A percentile compares a stretch with the other conserved stretches of the same genome.
phyloP scores from a whole-genome alignment of 306 rosid species.

The Gastrolobium villosum region DNA sequence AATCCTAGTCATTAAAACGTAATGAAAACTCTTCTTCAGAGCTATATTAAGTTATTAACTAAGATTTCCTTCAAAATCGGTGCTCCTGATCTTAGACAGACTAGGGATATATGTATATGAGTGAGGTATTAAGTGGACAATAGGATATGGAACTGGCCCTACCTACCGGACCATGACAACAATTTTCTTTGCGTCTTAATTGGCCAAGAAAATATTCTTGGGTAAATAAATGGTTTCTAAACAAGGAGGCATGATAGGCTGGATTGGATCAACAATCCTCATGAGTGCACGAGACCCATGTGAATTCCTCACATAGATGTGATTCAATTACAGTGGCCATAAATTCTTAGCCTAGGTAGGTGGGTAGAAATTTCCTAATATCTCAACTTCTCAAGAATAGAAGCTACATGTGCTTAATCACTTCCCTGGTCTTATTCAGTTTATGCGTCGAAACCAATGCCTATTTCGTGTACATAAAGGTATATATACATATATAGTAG shows the following conservation, averaged over 20 bases:
- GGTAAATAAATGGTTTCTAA: background rate
- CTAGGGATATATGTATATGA: background rate
- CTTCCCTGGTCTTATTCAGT: background rate
- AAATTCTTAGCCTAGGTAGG: background rate
- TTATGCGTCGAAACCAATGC: background rate
- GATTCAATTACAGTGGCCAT: too few species aligned
- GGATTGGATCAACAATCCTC: background rate
- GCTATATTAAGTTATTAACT: background rate
- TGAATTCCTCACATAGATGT: background rate
- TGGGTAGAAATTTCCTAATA: background rate
- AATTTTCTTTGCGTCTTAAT: background rate
- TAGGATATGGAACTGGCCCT: background rate
- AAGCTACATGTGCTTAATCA: background rate
- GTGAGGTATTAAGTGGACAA: constrained; percentile 24
- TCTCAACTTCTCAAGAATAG: background rate
- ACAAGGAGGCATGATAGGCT: background rate
- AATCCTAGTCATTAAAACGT: background rate
- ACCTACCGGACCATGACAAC: background rate
- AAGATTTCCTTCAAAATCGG: background rate
- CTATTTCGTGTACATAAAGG: background rate
- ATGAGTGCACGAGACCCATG: constrained; percentile 2
- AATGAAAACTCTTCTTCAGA: background rate
- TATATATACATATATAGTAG: background rate
- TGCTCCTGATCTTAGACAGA: background rate
- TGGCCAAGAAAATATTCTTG: background rate